These are phyloP conservation scores for Curvularia lunata DNA, from an alignment of 2,329 filamentous ascomycete genomes.

Conservation along the genomic window DNA sequence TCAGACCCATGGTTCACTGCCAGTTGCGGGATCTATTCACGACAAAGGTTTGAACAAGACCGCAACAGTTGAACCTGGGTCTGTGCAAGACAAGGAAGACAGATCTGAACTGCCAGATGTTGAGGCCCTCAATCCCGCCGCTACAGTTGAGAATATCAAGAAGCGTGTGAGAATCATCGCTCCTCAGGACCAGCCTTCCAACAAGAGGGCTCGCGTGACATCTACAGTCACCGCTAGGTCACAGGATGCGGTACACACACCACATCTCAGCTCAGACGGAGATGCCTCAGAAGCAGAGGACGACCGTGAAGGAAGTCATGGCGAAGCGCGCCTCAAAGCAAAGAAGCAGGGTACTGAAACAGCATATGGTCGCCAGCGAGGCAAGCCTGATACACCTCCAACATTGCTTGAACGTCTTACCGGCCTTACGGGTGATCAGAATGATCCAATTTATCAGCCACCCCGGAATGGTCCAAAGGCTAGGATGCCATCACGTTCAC, in stretches of 20 bases:
- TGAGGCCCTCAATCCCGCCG: not conserved
- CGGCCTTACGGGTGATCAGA: conserved; percentile 43
- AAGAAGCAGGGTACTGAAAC: conserved; percentile 14
- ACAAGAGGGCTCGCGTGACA: conserved; percentile 21
- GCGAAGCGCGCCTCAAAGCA: conserved; percentile 4
- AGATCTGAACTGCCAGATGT: not conserved
- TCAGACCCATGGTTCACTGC: not conserved
- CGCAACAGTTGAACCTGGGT: not conserved
- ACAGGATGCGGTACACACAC: conserved; percentile 2
- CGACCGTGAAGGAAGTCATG: not conserved
- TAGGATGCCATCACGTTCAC: conserved; percentile 8
- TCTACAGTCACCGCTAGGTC: not conserved
- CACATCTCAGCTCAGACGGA: conserved; percentile 17
- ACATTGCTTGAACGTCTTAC: conserved; percentile 45
- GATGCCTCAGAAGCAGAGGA: conserved; percentile 23
- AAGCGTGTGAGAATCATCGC: conserved; percentile 33
- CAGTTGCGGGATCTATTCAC: not conserved
- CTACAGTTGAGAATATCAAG: conserved; percentile 12
- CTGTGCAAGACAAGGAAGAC: not conserved
- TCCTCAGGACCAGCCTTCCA: conserved; percentile 11
- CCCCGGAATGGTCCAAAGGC: conserved; percentile 16
- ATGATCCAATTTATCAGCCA: conserved; percentile 35
- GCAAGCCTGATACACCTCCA: conserved; percentile 20
- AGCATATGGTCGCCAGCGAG: conserved; percentile 13
- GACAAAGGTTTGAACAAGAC: not conserved